A percentile compares a stretch with the other conserved stretches of the same genome.
These are phyloP conservation scores for Malus asiatica DNA, from an alignment of 306 rosid genomes.

Conservation along the genomic window DNA sequence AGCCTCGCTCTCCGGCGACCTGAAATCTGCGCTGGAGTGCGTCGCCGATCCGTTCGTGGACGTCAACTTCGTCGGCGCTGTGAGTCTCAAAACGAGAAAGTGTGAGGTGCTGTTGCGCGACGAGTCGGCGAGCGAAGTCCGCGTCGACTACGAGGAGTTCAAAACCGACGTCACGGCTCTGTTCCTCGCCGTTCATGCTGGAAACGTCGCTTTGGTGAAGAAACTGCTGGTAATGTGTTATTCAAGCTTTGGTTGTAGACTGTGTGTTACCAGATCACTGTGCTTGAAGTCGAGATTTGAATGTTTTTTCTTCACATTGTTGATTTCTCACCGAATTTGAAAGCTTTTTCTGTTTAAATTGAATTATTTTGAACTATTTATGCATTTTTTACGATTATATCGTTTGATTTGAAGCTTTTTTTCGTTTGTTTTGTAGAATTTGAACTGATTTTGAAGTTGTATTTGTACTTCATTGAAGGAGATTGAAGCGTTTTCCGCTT, in stretches of 20 bases:
- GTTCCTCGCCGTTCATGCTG: slow-evolving; percentile 78
- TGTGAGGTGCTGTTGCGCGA: slow-evolving; percentile 41
- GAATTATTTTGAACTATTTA: background rate
- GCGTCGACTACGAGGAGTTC: slow-evolving; percentile 57
- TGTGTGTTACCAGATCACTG: slow-evolving; percentile 17
- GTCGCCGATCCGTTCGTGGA: slow-evolving; percentile 69
- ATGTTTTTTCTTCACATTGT: slow-evolving; percentile 21
- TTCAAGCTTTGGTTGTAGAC: background rate
- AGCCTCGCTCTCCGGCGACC: slow-evolving; percentile 75
- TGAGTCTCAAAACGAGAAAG: slow-evolving; percentile 41
- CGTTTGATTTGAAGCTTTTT: background rate
- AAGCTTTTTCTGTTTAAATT: background rate
- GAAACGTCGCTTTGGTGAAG: slow-evolving; percentile 46
- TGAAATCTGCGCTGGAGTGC: slow-evolving; percentile 47
- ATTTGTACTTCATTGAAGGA: background rate
- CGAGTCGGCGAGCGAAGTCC: slow-evolving; percentile 58
- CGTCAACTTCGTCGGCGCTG: slow-evolving; percentile 82
- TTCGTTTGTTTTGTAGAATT: background rate
- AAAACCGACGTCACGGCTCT: slow-evolving; percentile 79
- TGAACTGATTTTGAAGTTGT: background rate
- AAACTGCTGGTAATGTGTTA: slow-evolving; percentile 55
- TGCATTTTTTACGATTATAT: background rate
- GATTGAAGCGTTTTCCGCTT: background rate
- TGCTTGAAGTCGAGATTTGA: slow-evolving; percentile 15
- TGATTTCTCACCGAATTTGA: slow-evolving; percentile 6